Evolutionary conservation across 164 flowering plant genomes (phyloP).

Genomic region (Dillenia turbinata): DNA sequence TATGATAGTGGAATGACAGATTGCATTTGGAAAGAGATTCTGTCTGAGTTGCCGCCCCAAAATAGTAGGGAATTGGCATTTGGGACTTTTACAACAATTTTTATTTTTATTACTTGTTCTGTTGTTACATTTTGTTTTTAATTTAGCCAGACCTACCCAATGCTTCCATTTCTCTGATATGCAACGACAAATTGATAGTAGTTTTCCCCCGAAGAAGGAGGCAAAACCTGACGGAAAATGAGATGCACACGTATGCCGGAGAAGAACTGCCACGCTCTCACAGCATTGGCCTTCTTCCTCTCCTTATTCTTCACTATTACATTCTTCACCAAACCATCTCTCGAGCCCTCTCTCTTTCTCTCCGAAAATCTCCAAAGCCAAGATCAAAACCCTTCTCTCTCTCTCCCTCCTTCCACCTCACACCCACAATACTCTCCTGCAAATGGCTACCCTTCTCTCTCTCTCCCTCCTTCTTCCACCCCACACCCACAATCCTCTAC

Average conservation of each 20-base stretch:
- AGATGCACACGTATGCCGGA: neutral
- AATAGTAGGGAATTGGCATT: too few relatives aligned
- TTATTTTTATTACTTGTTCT: too few relatives aligned
- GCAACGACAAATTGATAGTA: too few relatives aligned
- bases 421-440: neutral
- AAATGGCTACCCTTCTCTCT: neutral
- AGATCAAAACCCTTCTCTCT: conserved; percentile 1
- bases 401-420: conserved; percentile 4
- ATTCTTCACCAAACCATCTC: conserved; percentile 42
- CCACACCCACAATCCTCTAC: neutral
- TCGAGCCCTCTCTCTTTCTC: conserved; percentile 33
- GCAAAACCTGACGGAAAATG: too few relatives aligned
- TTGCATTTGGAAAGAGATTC: too few relatives aligned
- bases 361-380: conserved; percentile 24
- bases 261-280: conserved; percentile 15
- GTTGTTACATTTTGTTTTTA: too few relatives aligned
- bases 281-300: conserved; percentile 24
- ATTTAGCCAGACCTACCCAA: too few relatives aligned
- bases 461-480: neutral
- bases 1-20: too few relatives aligned
- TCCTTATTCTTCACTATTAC: conserved; percentile 28
- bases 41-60: too few relatives aligned
- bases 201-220: too few relatives aligned
- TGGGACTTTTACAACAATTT: too few relatives aligned
- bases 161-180: too few relatives aligned